Base-by-base conservation (phyloP, 2,329 filamentous ascomycete genomes). In the Aspergillus floridensis region DNA sequence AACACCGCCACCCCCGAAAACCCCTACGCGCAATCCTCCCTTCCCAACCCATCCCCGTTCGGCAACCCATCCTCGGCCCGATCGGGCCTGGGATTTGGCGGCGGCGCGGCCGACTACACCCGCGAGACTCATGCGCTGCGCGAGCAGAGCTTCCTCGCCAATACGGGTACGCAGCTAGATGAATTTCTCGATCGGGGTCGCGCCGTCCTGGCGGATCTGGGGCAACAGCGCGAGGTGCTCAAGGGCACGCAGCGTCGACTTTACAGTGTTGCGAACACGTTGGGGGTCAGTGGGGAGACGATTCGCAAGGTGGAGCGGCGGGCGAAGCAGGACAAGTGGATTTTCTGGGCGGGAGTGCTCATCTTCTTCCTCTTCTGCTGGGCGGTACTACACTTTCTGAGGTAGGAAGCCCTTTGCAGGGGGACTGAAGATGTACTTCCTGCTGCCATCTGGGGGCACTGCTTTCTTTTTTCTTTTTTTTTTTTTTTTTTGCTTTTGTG, bases 241-340 rank as follows among this genome's bases (percentile, higher is more conserved):
- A 99, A 99, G 80, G 91, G 89, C 54, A 98, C 95, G 22, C 95
- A 99, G 77, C 89, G 89, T 74, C 87, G 88, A 73, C 81, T 99
- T 53, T 98, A 98, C 73, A 93, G 86, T 68, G 92, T 97, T 21
- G 95, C 91, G 6, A 98, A 96, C 72, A 98, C 95, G 22, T 79
- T 99, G 51, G 95, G 95, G 0, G 85, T 99, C 60, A 96, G 90
- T 70, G 93, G 93, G 21, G 93, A 98, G 74, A 99, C 95, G 2
- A 99, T 99, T 65, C 87, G 95, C 50, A 98, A 95, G 92, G 89
- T 99, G 47, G 93, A 98, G 78, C 80, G 95, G 67, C 83, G 95
- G 63, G 92, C 95, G 53, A 90, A 87, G 75, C 90, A 98, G 80
- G 95, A 99, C 75, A 98, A 97, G 78, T 98, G 93, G 92, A 96